phyloP scores from a whole-genome alignment of 371 early-diverging fungal genomes.

The Sporodiniella umbellata region DNA sequence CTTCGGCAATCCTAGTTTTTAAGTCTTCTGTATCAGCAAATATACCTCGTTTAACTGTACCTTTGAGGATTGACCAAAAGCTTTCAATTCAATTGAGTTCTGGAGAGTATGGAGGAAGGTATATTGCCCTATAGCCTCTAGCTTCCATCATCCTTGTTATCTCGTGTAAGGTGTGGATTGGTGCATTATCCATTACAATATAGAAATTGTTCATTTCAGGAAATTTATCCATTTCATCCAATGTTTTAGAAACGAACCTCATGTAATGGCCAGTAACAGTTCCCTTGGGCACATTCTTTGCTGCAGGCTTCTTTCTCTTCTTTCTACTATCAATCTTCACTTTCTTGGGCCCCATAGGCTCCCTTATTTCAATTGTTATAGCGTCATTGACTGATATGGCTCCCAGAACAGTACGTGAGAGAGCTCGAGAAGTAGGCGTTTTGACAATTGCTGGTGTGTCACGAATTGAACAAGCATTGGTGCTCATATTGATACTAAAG shows the following conservation, averaged over 20 bases:
- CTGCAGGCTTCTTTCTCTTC: conserved; percentile 2
- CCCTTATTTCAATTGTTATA: conserved; percentile 5
- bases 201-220: conserved; percentile 11
- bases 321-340: background rate
- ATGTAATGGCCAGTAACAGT: conserved; percentile 16
- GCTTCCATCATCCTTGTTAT: conserved; percentile 7
- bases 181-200: conserved; percentile 14
- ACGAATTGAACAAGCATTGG: conserved; percentile 6
- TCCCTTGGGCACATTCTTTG: background rate
- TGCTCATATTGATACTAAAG: conserved; percentile 15
- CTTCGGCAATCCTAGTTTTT: no score
- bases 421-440: conserved; percentile 8
- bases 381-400: conserved; percentile 6
- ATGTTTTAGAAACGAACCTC: conserved; percentile 1
- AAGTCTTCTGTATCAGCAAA: no score
- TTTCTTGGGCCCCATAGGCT: conserved; percentile 2
- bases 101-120: conserved; percentile 7
- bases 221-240: conserved; percentile 6
- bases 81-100: conserved; percentile 11
- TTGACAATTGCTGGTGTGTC: conserved; percentile 15
- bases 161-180: conserved; percentile 11
- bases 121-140: conserved; percentile 13
- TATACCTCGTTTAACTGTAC: no score
- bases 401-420: conserved; percentile 10
- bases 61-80: no score